Percentiles rank a stretch among this genome's conserved stretches.
Conservation (phyloP, 192 early-diverging fungal species). For the Coemansia sp. region DNA sequence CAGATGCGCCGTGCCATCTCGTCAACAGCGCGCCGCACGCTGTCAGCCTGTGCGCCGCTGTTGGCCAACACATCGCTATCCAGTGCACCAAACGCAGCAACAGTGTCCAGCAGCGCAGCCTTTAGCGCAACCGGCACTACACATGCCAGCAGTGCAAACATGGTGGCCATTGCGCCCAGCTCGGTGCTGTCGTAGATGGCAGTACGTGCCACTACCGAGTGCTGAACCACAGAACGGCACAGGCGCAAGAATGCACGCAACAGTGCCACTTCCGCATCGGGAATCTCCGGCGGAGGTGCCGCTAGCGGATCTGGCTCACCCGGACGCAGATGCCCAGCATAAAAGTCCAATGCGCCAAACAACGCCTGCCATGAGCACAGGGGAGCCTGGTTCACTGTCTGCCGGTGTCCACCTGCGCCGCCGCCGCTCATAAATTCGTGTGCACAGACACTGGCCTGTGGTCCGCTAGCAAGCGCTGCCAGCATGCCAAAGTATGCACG, state of each 20-base stretch:
- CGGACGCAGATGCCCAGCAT: conserved; percentile 56
- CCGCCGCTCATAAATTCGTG: conserved; percentile 57
- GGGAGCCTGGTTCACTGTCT: conserved; percentile 44
- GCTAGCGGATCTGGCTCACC: conserved; percentile 31
- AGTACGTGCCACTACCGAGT: conserved; percentile 68
- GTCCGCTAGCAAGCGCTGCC: conserved; percentile 76
- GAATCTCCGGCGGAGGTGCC: conserved; percentile 53
- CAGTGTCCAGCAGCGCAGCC: conserved; percentile 72
- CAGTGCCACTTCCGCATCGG: conserved; percentile 68
- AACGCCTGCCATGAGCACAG: conserved; percentile 79
- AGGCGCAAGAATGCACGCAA: conserved; percentile 77
- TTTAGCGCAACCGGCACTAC: conserved; percentile 77
- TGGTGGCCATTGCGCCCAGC: conserved; percentile 63
- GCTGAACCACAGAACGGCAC: conserved; percentile 71
- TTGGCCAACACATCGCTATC: conserved; percentile 28
- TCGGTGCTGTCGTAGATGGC: conserved; percentile 69
- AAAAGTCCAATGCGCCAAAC: conserved; percentile 73
- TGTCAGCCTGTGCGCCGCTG: conserved; percentile 30
- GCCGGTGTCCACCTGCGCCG: conserved; percentile 21
- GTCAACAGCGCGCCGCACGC: conserved; percentile 27
- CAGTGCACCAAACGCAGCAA: conserved; percentile 76
- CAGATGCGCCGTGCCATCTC: conserved; percentile 75
- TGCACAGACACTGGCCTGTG: conserved; percentile 62
- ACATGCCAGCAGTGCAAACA: conserved; percentile 82
- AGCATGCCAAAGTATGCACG: conserved; percentile 81